Base-by-base conservation (phyloP, 257 asterid genomes). In the Przewalskia tangutica region DNA sequence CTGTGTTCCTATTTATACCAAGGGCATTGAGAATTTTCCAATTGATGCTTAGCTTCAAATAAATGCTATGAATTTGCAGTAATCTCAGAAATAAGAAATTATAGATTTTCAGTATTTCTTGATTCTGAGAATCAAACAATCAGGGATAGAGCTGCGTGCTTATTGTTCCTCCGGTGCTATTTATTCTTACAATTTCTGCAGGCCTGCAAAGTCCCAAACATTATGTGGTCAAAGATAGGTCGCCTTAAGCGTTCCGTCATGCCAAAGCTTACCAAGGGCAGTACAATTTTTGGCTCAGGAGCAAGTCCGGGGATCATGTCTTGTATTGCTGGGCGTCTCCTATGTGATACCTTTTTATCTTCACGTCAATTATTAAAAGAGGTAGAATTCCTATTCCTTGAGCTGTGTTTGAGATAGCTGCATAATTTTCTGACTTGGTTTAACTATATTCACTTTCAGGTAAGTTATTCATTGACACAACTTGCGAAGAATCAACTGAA, bases 181-280 rank as follows among this genome's bases (percentile, higher is more conserved):
- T 82, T 38, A 18, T 82, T 56, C 53, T 60, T 38, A 40, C 66
- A 53, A 70, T 79, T 82, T 84, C 81, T 85, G 81, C 91, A 96
- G 99, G 93, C 91, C 44, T 93, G 91, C 88, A 92, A 81, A 85
- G 93, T 93, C 56, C 93, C 93, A 77, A 88, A 92, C 88, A 90
- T 75, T 48, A 90, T 86, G 95, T 96, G 99, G 99, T 96, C 99
- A 32, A 96, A 91, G 91, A 80, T 96, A 78, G 99, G 99, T 66
- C 99, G 98, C 79, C 97, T 96, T 83, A 96, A 89, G 86, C 98
- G 98, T 64, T 91, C 98, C 34, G 75, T 73, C 83, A 90, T 94
- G 92, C 99, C 99, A 82, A 96, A 96, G 84, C 99, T 94, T 84
- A 86, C 89, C 84, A 96, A 91, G 89, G 97, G 97, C 82, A 93